phyloP scores from a whole-genome alignment of 2,329 filamentous ascomycete species.

The Blastomyces parvus region DNA sequence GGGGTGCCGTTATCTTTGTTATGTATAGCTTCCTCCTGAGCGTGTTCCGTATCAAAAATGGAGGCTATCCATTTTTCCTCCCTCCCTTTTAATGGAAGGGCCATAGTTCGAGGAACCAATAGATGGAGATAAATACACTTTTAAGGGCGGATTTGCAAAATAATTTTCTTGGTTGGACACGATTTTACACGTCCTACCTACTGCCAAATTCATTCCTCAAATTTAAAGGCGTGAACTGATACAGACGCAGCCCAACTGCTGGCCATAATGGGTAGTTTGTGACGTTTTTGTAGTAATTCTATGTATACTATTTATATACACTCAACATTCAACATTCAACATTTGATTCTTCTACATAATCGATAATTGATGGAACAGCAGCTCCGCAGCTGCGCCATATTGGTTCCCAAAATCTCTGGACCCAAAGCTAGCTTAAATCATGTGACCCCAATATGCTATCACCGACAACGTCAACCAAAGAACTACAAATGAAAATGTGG shows the following conservation, averaged over 20 bases:
- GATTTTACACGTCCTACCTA: not conserved
- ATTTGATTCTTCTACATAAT: not conserved
- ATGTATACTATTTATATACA: not conserved
- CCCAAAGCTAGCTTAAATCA: too few relatives aligned
- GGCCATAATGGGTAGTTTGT: not conserved
- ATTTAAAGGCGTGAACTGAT: too few relatives aligned
- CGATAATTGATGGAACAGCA: not conserved
- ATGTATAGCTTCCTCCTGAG: constrained; percentile 93
- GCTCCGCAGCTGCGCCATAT: too few relatives aligned
- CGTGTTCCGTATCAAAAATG: constrained; percentile 90
- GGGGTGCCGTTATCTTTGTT: constrained; percentile 65
- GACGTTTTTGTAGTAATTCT: not conserved
- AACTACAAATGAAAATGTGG: not conserved
- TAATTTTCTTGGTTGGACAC: not conserved
- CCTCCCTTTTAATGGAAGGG: constrained; percentile 64
- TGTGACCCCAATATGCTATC: too few relatives aligned
- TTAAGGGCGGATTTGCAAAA: not conserved
- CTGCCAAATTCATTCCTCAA: not conserved
- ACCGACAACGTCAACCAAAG: too few relatives aligned
- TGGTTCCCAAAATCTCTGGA: too few relatives aligned
- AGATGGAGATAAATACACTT: not conserved
- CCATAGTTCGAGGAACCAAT: not conserved
- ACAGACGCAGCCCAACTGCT: not conserved
- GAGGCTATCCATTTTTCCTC: constrained; percentile 85
- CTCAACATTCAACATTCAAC: not conserved